Evolutionary conservation across 2,329 filamentous ascomycete species (phyloP), one percentile per base, ranked within the genome.

Genomic region (Cordyceps sp.): DNA sequence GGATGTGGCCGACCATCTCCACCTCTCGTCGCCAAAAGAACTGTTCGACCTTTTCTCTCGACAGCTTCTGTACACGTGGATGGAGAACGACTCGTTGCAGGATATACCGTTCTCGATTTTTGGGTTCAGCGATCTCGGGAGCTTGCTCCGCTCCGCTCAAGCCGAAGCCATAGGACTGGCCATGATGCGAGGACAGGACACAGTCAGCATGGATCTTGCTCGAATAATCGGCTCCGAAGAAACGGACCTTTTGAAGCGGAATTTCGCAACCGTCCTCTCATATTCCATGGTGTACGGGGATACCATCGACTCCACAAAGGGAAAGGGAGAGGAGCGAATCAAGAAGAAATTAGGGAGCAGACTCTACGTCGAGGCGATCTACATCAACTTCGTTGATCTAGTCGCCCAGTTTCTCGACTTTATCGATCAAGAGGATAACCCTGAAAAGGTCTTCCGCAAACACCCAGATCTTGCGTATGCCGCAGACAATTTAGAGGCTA

Each of bases 41-140:
- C 58, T 99, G 1, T 94, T 98, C 47, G 61, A 62, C 6, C 61
- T 96, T 1, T 98, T 96, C 47, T 76, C 83, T 6, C 75, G 86
- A 3, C 90, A 98, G 46, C 64, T 98, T 6, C 60, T 96, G 4
- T 93, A 83, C 48, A 93, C 85, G 0, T 98, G 86, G 88, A 69
- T 92, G 4, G 73, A 83, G 38, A 57, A 58, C 1, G 69, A 78
- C 36, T 55, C 59, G 2, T 59, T 93, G 7, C 61, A 68, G n/a
- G 63, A 72, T 4, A 80, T 98, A 30, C 88, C 90, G 0, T 93
- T 71, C 46, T 60, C 65, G n/a, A 80, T 90, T 2, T 98, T 98
- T 50, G 78, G 76, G 1, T 98, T 92, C 46, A 36, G 54, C 1
- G 71, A 57, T 13, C 64, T 96, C 2, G 50, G 62, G 14, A 74